A percentile compares a stretch with the other conserved stretches of the same genome.
Evolutionary conservation across 768 basidiomycete species (phyloP).

Genomic region (Collybia sordida): DNA sequence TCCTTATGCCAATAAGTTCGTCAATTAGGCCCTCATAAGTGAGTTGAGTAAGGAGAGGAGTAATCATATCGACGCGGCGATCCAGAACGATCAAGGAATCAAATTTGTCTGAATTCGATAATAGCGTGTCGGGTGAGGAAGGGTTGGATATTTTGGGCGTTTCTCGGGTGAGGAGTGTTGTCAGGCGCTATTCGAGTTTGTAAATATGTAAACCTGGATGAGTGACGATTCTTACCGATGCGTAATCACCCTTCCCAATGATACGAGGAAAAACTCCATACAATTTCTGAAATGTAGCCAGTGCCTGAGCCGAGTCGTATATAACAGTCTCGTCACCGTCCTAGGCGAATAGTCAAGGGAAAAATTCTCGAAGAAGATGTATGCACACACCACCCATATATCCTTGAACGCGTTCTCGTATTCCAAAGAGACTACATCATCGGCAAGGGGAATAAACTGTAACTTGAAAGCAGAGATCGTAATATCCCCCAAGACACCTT

Average conservation of each 20-base stretch:
- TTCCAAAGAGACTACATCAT: constrained; percentile 92
- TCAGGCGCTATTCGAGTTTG: constrained; percentile 59
- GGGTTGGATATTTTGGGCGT: constrained; percentile 38
- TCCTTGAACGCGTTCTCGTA: constrained; percentile 83
- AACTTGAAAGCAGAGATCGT: constrained; percentile 85
- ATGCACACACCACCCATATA: constrained; percentile 77
- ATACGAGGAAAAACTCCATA: constrained; percentile 92
- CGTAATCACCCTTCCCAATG: constrained; percentile 89
- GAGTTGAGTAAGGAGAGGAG: constrained; percentile 90
- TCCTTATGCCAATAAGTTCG: constrained; percentile 86
- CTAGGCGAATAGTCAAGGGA: constrained; percentile 34
- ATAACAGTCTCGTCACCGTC: constrained; percentile 91
- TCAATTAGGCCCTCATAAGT: constrained; percentile 97
- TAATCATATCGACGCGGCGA: constrained; percentile 91
- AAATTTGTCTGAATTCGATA: constrained; percentile 57
- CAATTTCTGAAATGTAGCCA: constrained; percentile 78
- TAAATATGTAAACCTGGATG: constrained; percentile 2
- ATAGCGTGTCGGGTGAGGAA: constrained; percentile 36
- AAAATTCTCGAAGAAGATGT: constrained; percentile 7
- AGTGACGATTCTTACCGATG: constrained; percentile 50
- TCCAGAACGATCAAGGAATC: constrained; percentile 91
- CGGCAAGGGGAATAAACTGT: constrained; percentile 91
- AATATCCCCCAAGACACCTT: constrained; percentile 97
- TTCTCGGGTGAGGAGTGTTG: constrained; percentile 66
- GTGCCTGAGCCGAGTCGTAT: constrained; percentile 85